These are phyloP conservation scores for Boletus fagicola DNA, from an alignment of 768 basidiomycete genomes.

Conservation along the genomic window DNA sequence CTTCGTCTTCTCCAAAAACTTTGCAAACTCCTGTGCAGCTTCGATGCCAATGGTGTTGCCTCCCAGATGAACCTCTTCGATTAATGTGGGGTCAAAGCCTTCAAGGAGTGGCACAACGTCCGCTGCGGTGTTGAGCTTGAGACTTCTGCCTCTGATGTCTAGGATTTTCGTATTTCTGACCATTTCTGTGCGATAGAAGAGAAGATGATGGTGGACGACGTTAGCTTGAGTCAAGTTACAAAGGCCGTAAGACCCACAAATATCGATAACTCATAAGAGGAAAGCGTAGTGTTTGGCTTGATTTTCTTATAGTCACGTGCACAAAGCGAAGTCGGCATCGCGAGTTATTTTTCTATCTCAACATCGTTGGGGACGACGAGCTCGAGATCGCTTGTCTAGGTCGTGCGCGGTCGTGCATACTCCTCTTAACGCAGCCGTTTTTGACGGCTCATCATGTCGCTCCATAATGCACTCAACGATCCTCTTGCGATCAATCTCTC, in stretches of 20 bases:
- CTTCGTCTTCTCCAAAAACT: conserved; percentile 67
- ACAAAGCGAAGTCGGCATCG: neutral
- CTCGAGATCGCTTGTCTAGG: neutral
- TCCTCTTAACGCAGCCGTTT: neutral
- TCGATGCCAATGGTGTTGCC: conserved; percentile 94
- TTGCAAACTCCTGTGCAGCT: conserved; percentile 81
- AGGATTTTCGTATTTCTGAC: conserved; percentile 15
- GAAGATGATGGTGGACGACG: neutral
- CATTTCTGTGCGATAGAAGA: conserved; percentile 15
- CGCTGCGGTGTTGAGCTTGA: conserved; percentile 74
- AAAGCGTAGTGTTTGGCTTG: conserved; percentile 1
- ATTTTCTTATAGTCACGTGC: conserved; percentile 25
- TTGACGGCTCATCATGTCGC: conserved; percentile 10
- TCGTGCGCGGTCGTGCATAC: neutral
- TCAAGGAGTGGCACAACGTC: conserved; percentile 75
- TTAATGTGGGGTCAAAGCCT: conserved; percentile 56
- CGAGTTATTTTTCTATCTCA: conserved; percentile 5
- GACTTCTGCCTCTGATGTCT: conserved; percentile 33
- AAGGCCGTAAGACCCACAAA: neutral
- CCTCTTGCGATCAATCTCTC: conserved; percentile 59
- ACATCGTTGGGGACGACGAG: conserved; percentile 2
- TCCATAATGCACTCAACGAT: conserved; percentile 37
- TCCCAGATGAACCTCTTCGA: conserved; percentile 90
- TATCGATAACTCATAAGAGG: conserved; percentile 23
- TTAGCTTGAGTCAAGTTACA: neutral